A percentile compares a stretch with the other conserved stretches of the same genome.
These are phyloP conservation scores for Penicillium verhagenii DNA, from an alignment of 495 filamentous ascomycete genomes.

Conservation along the genomic window DNA sequence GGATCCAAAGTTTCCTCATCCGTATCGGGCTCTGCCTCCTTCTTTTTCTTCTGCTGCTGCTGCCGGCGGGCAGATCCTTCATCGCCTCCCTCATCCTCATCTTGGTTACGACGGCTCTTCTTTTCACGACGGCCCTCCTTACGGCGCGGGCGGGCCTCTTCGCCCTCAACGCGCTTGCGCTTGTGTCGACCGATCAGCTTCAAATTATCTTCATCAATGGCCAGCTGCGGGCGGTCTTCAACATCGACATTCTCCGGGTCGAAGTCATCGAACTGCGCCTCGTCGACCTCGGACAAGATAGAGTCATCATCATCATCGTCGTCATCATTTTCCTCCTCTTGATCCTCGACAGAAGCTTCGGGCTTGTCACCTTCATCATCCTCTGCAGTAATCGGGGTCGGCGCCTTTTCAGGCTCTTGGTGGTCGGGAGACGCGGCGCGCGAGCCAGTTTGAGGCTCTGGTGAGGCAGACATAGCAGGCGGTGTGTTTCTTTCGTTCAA, in stretches of 20 bases:
- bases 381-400: conserved; percentile 25
- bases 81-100: conserved; percentile 53
- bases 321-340: conserved; percentile 5
- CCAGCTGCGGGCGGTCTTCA: conserved; percentile 71
- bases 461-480: conserved; percentile 42
- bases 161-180: conserved; percentile 71
- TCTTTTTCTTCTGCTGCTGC: conserved; percentile 48
- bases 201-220: conserved; percentile 85
- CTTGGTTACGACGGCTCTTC: conserved; percentile 63
- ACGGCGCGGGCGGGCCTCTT: conserved; percentile 60
- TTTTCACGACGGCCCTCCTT: conserved; percentile 74
- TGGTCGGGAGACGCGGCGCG: conserved; percentile 22
- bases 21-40: conserved; percentile 49
- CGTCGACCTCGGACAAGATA: conserved; percentile 92
- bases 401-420: conserved; percentile 24
- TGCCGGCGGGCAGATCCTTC: conserved; percentile 56
- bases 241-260: conserved; percentile 74
- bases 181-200: conserved; percentile 73
- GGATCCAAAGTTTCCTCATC: conserved; percentile 63
- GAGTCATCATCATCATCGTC: conserved; percentile 41
- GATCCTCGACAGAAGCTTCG: conserved; percentile 10
- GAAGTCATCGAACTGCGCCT: conserved; percentile 90
- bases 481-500: neutral
- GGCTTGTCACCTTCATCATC: conserved; percentile 23
- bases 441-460: conserved; percentile 29